Conservation (phyloP, 371 early-diverging fungal species). For the Lichtheimia corymbifera region DNA sequence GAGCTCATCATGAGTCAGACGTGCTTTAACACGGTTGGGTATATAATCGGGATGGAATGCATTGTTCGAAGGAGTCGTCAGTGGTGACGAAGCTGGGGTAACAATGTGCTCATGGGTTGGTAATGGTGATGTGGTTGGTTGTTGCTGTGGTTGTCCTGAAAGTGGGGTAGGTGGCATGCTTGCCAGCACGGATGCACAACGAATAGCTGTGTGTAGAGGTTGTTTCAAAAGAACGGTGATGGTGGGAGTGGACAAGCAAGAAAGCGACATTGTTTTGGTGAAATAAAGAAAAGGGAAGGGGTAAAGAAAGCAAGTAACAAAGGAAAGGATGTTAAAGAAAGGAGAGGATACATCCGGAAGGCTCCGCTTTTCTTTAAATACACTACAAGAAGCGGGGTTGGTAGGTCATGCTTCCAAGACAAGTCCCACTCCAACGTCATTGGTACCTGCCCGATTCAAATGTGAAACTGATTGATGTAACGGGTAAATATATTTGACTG, state of each 20-base stretch:
- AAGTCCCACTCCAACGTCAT: no score
- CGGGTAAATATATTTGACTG: no score
- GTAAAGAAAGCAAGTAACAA: not conserved
- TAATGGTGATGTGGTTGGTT: not conserved
- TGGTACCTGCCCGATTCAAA: no score
- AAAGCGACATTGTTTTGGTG: not conserved
- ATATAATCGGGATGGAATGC: conserved; percentile 45
- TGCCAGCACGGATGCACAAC: conserved; percentile 25
- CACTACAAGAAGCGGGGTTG: conserved; percentile 2
- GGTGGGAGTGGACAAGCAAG: no score
- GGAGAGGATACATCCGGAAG: not conserved
- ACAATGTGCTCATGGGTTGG: conserved; percentile 20
- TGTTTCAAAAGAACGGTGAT: not conserved
- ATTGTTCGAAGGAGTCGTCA: conserved; percentile 45
- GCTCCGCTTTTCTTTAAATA: conserved; percentile 1
- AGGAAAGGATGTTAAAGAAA: conserved; percentile 1
- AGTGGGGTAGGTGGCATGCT: conserved; percentile 16
- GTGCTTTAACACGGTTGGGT: conserved; percentile 34
- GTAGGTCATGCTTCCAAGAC: no score
- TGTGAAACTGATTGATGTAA: no score
- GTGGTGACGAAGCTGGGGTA: conserved; percentile 37
- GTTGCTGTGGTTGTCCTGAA: not conserved
- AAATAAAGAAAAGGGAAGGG: conserved; percentile 5
- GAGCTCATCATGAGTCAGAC: conserved; percentile 31
- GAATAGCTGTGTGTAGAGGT: not conserved